These are phyloP conservation scores for Parastagonospora nodorum DNA, from an alignment of 2,329 filamentous ascomycete genomes.

Conservation along the genomic window DNA sequence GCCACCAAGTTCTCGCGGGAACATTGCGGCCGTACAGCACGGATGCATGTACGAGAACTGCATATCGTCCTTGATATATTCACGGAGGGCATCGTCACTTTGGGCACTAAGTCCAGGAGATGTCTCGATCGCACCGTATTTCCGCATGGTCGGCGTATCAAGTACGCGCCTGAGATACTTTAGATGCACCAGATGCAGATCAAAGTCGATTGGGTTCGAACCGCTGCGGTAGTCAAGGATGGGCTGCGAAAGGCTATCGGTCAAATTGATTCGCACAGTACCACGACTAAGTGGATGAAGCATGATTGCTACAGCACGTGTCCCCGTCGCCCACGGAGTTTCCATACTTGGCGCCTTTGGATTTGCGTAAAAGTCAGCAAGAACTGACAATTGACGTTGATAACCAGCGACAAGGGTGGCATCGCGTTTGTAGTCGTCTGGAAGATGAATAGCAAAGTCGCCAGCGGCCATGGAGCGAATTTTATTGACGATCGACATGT, in stretches of 20 bases:
- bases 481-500: conserved; percentile 1
- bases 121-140: conserved; percentile 4
- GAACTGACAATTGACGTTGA: conserved; percentile 4
- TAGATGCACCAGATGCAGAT: conserved; percentile 8
- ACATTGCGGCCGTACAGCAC: conserved; percentile 12
- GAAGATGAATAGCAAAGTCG: conserved; percentile 3
- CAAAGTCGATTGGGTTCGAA: conserved; percentile 32
- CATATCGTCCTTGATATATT: conserved; percentile 3
- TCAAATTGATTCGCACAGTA: conserved; percentile 26
- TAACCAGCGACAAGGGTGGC: conserved; percentile 8
- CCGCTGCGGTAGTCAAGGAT: conserved; percentile 34
- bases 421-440: conserved; percentile 2
- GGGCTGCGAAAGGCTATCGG: conserved; percentile 21
- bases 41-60: conserved; percentile 8
- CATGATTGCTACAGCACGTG: not conserved
- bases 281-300: conserved; percentile 23
- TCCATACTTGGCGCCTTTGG: conserved; percentile 6
- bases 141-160: conserved; percentile 2
- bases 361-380: conserved; percentile 4
- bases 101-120: conserved; percentile 4
- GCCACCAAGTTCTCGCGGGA: not conserved
- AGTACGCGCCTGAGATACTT: conserved; percentile 4
- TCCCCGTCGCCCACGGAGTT: conserved; percentile 8
- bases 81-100: conserved; percentile 2
- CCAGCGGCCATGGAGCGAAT: conserved; percentile 1